Evolutionary conservation across 2,329 filamentous ascomycete species (phyloP).

Genomic region (Truncatella angustata): DNA sequence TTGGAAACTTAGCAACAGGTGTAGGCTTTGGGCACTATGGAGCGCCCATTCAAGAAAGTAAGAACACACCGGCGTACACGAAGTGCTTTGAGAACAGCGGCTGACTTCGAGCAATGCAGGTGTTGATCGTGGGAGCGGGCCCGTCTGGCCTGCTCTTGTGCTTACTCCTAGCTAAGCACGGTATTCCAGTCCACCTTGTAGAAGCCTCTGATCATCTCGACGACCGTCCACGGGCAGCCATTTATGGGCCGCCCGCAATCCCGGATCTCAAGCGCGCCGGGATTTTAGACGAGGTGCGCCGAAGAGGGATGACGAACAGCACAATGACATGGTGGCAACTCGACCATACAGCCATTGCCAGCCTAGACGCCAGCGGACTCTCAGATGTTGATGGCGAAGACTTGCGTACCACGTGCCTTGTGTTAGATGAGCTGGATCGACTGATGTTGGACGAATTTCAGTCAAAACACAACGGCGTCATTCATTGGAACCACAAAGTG

Average conservation of each 20-base stretch:
- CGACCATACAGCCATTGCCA: conserved; percentile 33
- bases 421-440: conserved; percentile 40
- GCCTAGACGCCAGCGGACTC: conserved; percentile 33
- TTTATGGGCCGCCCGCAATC: conserved; percentile 58
- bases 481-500: conserved; percentile 48
- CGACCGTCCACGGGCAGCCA: conserved; percentile 59
- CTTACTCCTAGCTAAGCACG: conserved; percentile 50
- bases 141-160: conserved; percentile 48
- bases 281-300: conserved; percentile 42
- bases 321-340: conserved; percentile 39
- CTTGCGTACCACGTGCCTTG: conserved; percentile 38
- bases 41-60: conserved; percentile 28
- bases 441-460: conserved; percentile 41
- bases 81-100: background rate
- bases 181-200: conserved; percentile 52
- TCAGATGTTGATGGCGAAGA: conserved; percentile 37
- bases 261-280: conserved; percentile 59
- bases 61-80: background rate
- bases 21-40: conserved; percentile 14
- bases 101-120: conserved; percentile 21
- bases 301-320: conserved; percentile 35
- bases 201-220: conserved; percentile 55
- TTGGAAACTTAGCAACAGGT: no score
- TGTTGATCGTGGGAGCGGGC: conserved; percentile 48
- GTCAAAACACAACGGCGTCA: conserved; percentile 29